Evolutionary conservation across 1,284 basidiomycete species (phyloP).

Genomic region (Gomphus bonarii): DNA sequence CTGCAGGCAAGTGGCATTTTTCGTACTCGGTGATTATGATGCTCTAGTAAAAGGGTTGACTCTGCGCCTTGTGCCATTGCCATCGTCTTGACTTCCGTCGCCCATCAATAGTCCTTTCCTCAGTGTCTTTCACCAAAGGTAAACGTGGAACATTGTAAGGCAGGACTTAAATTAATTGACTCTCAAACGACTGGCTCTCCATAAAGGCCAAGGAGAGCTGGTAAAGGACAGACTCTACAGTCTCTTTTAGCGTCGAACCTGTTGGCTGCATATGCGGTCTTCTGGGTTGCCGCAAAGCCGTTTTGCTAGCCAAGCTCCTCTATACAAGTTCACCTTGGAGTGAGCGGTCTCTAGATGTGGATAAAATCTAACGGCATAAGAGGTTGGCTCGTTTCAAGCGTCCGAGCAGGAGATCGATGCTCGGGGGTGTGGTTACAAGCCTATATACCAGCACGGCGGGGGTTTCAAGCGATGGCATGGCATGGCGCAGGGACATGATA

Average conservation of each 20-base stretch:
- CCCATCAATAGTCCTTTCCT: slow-evolving; percentile 26
- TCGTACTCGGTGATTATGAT: slow-evolving; percentile 21
- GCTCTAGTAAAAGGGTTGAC: slow-evolving; percentile 40
- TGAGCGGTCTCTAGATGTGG: slow-evolving; percentile 35
- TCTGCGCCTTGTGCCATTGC: slow-evolving; percentile 17
- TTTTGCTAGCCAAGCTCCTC: slow-evolving; percentile 23
- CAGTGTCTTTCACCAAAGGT: slow-evolving; percentile 28
- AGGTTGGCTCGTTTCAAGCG: slow-evolving; percentile 23
- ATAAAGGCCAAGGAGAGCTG: slow-evolving; percentile 21
- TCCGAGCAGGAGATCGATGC: slow-evolving; percentile 24
- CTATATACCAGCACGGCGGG: slow-evolving; percentile 22
- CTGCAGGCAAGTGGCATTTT: slow-evolving; percentile 13
- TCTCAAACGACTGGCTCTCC: slow-evolving; percentile 24
- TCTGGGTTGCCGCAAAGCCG: slow-evolving; percentile 15
- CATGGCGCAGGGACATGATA: slow-evolving; percentile 24
- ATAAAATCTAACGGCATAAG: slow-evolving; percentile 17
- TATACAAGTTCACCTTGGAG: slow-evolving; percentile 18
- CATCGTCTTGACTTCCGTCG: slow-evolving; percentile 14
- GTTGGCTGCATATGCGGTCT: slow-evolving; percentile 1
- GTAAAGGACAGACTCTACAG: slow-evolving; percentile 36
- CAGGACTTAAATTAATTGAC: slow-evolving; percentile 29
- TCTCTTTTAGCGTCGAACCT: slow-evolving; percentile 12
- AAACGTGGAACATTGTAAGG: slow-evolving; percentile 34
- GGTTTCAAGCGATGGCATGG: slow-evolving; percentile 8
- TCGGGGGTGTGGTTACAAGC: slow-evolving; percentile 31